Evolutionary conservation across 2,329 filamentous ascomycete species (phyloP).

Genomic region (Calonectria pseudoreteaudii): DNA sequence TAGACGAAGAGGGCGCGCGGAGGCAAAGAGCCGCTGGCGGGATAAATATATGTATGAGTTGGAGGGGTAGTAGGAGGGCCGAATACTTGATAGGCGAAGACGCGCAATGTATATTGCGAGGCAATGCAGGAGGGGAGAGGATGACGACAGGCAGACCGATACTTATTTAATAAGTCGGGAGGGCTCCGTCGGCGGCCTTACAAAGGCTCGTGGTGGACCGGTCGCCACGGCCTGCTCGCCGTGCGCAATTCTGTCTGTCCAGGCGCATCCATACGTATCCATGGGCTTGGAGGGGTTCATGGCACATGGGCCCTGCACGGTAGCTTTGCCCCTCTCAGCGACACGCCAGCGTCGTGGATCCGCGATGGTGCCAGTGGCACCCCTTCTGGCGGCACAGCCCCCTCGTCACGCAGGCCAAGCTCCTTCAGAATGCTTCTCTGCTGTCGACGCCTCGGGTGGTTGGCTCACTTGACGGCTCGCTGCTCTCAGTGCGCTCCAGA

Average conservation of each 20-base stretch:
- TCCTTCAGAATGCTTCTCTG: not conserved
- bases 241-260: not conserved
- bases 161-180: not conserved
- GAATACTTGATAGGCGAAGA: not conserved
- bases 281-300: not conserved
- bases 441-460: slow-evolving; percentile 1
- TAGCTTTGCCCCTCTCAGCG: not conserved
- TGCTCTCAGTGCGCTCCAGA: not conserved
- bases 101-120: slow-evolving; percentile 1
- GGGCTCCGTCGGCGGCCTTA: slow-evolving; percentile 9
- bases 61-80: not conserved
- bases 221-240: slow-evolving; percentile 3
- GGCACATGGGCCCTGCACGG: slow-evolving; percentile 5
- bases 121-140: not conserved
- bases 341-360: slow-evolving; percentile 13
- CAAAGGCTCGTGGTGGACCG: slow-evolving; percentile 4
- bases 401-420: slow-evolving; percentile 16
- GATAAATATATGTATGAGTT: not conserved
- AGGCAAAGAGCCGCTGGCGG: not conserved
- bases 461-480: not conserved
- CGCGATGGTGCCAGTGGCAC: slow-evolving; percentile 20
- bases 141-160: not conserved
- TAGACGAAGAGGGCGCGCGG: not conserved
- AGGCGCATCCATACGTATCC: slow-evolving; percentile 6
- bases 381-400: slow-evolving; percentile 12